These are phyloP conservation scores for Pleurotus platypus DNA, from an alignment of 768 basidiomycete species.

Conservation along the genomic window DNA sequence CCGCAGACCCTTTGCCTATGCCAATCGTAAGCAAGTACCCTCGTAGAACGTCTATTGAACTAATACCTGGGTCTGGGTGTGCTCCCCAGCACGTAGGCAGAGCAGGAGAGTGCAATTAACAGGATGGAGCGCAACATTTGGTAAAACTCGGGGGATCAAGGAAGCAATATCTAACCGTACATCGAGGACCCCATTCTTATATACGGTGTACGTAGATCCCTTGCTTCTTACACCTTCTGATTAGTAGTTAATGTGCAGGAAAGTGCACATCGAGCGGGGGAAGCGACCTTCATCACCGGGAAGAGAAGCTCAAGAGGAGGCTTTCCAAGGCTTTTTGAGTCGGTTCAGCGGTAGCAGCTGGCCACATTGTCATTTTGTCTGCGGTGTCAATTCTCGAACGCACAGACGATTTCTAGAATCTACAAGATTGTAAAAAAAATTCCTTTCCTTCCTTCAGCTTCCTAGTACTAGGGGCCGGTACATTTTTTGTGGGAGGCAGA, in stretches of 20 bases:
- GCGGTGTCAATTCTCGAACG: no score
- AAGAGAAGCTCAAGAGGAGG: no score
- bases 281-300: no score
- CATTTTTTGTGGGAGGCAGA: background rate
- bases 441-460: no score
- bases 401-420: no score
- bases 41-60: background rate
- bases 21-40: background rate
- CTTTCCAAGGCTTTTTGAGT: no score
- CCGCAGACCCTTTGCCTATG: background rate
- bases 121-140: background rate
- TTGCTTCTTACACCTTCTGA: no score
- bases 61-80: background rate
- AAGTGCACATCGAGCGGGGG: no score
- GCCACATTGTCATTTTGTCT: no score
- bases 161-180: background rate
- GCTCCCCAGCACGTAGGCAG: background rate
- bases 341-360: no score
- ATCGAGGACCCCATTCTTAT: background rate
- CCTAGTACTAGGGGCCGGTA: background rate
- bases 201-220: background rate
- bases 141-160: background rate
- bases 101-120: background rate
- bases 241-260: no score
- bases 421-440: no score